phyloP scores from a whole-genome alignment of 176 grass and related monocot species.

The Saccharum officinarum region DNA sequence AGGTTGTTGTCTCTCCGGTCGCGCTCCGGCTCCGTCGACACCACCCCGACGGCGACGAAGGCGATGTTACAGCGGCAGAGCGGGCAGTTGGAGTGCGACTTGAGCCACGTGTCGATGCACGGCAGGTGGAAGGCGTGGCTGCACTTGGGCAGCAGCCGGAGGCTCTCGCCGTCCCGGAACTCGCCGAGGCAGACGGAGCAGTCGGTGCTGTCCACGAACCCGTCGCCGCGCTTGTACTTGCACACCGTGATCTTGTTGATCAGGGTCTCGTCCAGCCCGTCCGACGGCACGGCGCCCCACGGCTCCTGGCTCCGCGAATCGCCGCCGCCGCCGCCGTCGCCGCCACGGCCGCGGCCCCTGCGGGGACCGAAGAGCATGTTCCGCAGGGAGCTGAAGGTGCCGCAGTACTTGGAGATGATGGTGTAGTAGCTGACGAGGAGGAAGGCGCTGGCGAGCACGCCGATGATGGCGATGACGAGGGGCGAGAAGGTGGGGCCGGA shows the following conservation, averaged over 20 bases:
- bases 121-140: slow-evolving; percentile 87
- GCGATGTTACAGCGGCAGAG: slow-evolving; percentile 84
- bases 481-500: slow-evolving; percentile 74
- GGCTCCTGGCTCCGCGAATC: slow-evolving; percentile 23
- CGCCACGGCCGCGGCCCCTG: not conserved
- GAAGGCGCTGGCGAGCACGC: slow-evolving; percentile 81
- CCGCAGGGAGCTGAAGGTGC: slow-evolving; percentile 58
- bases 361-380: slow-evolving; percentile 17
- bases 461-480: slow-evolving; percentile 97
- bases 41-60: slow-evolving; percentile 33
- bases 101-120: slow-evolving; percentile 98
- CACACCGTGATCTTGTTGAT: slow-evolving; percentile 83
- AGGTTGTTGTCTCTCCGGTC: slow-evolving; percentile 35
- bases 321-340: slow-evolving; percentile 40
- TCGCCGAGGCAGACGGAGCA: slow-evolving; percentile 96
- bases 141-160: slow-evolving; percentile 89
- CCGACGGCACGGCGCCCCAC: slow-evolving; percentile 48
- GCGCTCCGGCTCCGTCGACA: slow-evolving; percentile 29
- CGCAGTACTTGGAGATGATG: slow-evolving; percentile 89
- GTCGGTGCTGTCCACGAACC: slow-evolving; percentile 57
- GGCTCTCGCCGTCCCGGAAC: slow-evolving; percentile 80
- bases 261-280: slow-evolving; percentile 72
- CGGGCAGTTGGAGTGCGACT: slow-evolving; percentile 86
- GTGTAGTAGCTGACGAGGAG: slow-evolving; percentile 95
- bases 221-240: slow-evolving; percentile 73